Evolutionary conservation across 768 basidiomycete species (phyloP).

Genomic region (Suillus bovinus): DNA sequence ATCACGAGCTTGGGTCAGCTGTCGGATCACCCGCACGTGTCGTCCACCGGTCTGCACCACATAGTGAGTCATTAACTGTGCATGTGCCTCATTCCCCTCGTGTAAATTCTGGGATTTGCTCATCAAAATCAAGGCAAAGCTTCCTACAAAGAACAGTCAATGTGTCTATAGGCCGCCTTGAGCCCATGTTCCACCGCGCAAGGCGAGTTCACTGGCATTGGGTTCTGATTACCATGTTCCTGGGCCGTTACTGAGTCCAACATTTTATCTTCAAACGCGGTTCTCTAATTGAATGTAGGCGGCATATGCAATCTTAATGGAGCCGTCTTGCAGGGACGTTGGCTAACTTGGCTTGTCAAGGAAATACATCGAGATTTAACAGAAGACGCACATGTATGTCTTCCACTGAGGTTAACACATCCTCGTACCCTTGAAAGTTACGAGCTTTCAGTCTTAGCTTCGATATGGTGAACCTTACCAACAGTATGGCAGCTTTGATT

Average conservation of each 20-base stretch:
- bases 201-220: slow-evolving; percentile 54
- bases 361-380: too few species aligned
- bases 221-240: slow-evolving; percentile 83
- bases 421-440: too few species aligned
- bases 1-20: not conserved
- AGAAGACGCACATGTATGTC: too few species aligned
- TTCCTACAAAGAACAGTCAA: slow-evolving; percentile 62
- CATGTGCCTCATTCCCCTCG: too few species aligned
- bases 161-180: slow-evolving; percentile 75
- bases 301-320: not conserved
- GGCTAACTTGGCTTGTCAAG: too few species aligned
- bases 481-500: too few species aligned
- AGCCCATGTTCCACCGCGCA: slow-evolving; percentile 74
- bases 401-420: too few species aligned
- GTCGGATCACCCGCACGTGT: not conserved
- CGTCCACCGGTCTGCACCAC: not conserved
- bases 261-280: not conserved
- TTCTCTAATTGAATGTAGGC: not conserved
- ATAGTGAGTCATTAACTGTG: too few species aligned
- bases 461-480: too few species aligned
- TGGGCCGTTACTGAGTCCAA: slow-evolving; percentile 21
- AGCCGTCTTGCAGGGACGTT: not conserved
- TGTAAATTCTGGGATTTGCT: too few species aligned
- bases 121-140: not conserved
- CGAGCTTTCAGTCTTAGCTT: too few species aligned